These are phyloP conservation scores for Tetracladium marchalianum DNA, from an alignment of 495 filamentous ascomycete genomes.

Conservation along the genomic window DNA sequence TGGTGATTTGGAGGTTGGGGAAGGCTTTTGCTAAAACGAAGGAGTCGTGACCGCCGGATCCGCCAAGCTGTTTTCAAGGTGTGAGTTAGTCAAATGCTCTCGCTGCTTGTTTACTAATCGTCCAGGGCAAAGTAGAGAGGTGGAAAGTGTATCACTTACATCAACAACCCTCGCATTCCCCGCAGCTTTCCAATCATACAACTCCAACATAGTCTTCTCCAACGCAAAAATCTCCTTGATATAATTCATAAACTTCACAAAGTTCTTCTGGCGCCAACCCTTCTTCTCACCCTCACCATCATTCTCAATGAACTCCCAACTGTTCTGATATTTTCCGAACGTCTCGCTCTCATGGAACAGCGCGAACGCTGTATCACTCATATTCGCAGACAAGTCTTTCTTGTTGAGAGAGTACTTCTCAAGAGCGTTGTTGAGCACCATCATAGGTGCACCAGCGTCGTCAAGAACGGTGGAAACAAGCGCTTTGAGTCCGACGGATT, in stretches of 20 bases:
- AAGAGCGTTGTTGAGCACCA: slow-evolving; percentile 37
- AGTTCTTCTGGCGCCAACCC: slow-evolving; percentile 21
- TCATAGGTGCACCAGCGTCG: slow-evolving; percentile 59
- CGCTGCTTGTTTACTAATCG: not conserved
- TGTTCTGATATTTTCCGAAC: slow-evolving; percentile 18
- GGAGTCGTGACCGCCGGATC: slow-evolving; percentile 20
- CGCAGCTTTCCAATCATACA: slow-evolving; percentile 21
- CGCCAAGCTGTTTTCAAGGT: slow-evolving; percentile 18
- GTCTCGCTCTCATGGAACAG: slow-evolving; percentile 18
- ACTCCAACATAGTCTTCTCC: slow-evolving; percentile 2
- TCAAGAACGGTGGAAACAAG: slow-evolving; percentile 59
- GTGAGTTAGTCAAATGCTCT: too few relatives aligned
- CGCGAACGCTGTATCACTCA: slow-evolving; percentile 22
- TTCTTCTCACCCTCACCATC: slow-evolving; percentile 22
- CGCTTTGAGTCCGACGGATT: slow-evolving; percentile 32
- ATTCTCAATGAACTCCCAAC: slow-evolving; percentile 24
- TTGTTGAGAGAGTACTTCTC: slow-evolving; percentile 18
- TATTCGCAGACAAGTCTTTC: slow-evolving; percentile 15
- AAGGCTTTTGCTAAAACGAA: slow-evolving; percentile 21
- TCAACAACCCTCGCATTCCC: slow-evolving; percentile 25
- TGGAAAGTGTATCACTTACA: slow-evolving; percentile 2
- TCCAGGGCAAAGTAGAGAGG: not conserved
- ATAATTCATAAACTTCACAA: slow-evolving; percentile 23
- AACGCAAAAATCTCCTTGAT: slow-evolving; percentile 22
- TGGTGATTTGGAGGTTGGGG: slow-evolving; percentile 21